Conservation (phyloP, 83 land plant species). For the Thuja plicata region DNA sequence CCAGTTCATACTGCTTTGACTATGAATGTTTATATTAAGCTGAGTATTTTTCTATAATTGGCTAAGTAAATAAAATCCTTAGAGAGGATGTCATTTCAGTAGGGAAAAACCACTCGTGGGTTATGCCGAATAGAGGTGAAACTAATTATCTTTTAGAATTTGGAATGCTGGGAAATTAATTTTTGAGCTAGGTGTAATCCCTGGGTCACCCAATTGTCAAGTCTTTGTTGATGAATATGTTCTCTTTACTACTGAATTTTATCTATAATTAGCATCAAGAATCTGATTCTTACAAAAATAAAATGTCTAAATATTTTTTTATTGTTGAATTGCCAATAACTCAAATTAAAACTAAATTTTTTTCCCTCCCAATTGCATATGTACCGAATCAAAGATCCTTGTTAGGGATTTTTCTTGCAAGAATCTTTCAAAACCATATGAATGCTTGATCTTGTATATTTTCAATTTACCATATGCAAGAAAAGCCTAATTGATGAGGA, state of each 20-base stretch:
- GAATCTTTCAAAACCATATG: too few species aligned
- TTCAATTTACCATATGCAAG: too few species aligned
- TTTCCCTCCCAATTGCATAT: slow-evolving; percentile 50
- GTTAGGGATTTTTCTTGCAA: too few species aligned
- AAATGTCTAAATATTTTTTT: neutral
- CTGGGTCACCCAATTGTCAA: neutral
- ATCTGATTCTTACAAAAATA: neutral
- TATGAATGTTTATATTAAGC: neutral
- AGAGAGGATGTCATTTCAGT: neutral
- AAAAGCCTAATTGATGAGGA: too few species aligned
- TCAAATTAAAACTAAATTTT: neutral
- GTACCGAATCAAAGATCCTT: slow-evolving; percentile 94
- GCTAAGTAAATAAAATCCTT: neutral
- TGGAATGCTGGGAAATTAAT: neutral
- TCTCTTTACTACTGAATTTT: neutral
- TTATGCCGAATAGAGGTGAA: neutral
- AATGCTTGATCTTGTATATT: too few species aligned
- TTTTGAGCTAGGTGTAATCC: neutral
- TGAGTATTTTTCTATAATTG: neutral
- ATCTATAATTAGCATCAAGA: too few species aligned
- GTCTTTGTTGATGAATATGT: neutral
- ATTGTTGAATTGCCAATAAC: neutral
- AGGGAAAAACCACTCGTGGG: neutral
- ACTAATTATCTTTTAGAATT: neutral
- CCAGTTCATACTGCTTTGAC: neutral